These are phyloP conservation scores for Aspergillus bertholletiae DNA, from an alignment of 495 filamentous ascomycete genomes.

Conservation along the genomic window DNA sequence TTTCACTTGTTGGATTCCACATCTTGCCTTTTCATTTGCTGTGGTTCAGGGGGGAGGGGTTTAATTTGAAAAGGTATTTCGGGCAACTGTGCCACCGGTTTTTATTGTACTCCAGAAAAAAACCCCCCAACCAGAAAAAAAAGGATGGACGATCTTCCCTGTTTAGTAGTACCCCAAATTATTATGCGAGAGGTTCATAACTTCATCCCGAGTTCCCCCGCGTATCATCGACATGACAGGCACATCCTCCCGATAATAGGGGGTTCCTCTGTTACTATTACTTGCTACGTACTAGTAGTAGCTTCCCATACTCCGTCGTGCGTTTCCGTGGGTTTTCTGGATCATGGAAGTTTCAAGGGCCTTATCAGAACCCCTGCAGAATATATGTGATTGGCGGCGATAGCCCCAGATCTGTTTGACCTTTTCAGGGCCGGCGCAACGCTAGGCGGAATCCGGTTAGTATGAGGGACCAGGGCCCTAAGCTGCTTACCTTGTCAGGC, in stretches of 20 bases:
- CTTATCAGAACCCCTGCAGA: constrained; percentile 3
- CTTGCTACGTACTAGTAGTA: neutral
- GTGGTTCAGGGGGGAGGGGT: neutral
- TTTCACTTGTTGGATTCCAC: neutral
- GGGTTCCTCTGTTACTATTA: neutral
- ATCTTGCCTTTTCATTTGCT: neutral
- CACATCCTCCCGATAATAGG: neutral
- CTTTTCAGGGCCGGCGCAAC: neutral
- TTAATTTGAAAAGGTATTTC: neutral
- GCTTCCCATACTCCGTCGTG: neutral
- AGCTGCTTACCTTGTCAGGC: neutral
- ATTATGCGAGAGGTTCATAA: too few species aligned
- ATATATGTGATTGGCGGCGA: neutral
- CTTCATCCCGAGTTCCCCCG: too few species aligned
- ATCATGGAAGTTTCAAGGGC: neutral
- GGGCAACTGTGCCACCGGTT: too few species aligned
- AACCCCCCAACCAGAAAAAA: too few species aligned
- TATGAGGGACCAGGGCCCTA: neutral
- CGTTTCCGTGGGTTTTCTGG: neutral
- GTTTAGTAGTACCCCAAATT: too few species aligned
- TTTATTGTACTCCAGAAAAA: too few species aligned
- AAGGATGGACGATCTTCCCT: too few species aligned
- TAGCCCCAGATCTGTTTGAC: constrained; percentile 2
- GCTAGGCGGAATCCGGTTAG: neutral
- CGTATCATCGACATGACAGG: neutral